A percentile compares a stretch with the other conserved stretches of the same genome.
Conservation (phyloP, 2,329 filamentous ascomycete genomes). For the Calonectria crousiana region DNA sequence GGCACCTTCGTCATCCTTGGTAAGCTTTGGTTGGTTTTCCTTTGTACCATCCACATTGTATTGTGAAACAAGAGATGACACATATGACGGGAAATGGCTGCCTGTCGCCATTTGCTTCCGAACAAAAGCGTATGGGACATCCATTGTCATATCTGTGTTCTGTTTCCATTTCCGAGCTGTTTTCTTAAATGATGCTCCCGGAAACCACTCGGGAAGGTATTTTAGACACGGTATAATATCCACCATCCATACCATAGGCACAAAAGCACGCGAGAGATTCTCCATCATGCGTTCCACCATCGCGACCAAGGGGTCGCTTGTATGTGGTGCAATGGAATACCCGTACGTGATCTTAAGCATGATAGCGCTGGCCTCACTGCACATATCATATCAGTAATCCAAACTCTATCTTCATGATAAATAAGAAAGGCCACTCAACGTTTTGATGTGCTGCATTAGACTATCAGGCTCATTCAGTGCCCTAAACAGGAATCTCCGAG, state of each 20-base stretch:
- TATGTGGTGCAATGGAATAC: conserved; percentile 47
- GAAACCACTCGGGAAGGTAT: conserved; percentile 47
- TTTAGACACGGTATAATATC: conserved; percentile 48
- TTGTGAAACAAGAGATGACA: conserved; percentile 41
- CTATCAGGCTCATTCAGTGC: conserved; percentile 36
- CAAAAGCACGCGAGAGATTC: conserved; percentile 43
- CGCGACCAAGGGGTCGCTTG: conserved; percentile 45
- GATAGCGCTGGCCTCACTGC: conserved; percentile 45
- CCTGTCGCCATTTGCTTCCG: conserved; percentile 39
- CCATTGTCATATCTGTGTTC: conserved; percentile 26
- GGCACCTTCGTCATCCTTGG: conserved; percentile 36
- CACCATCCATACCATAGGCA: conserved; percentile 49
- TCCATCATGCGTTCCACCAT: conserved; percentile 46
- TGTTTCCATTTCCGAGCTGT: conserved; percentile 44
- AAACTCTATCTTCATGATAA: no score
- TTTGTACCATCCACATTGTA: conserved; percentile 13
- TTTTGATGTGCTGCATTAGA: conserved; percentile 42
- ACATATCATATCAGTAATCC: no score
- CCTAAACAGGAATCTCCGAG: conserved; percentile 40
- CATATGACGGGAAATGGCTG: conserved; percentile 40
- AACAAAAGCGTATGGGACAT: conserved; percentile 49
- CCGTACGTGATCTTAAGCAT: conserved; percentile 47
- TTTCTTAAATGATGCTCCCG: conserved; percentile 47
- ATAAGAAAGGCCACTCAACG: conserved; percentile 30
- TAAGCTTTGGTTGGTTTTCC: not conserved